These are phyloP conservation scores for Rhizopus microsporus DNA, from an alignment of 371 early-diverging fungal species.

Conservation along the genomic window DNA sequence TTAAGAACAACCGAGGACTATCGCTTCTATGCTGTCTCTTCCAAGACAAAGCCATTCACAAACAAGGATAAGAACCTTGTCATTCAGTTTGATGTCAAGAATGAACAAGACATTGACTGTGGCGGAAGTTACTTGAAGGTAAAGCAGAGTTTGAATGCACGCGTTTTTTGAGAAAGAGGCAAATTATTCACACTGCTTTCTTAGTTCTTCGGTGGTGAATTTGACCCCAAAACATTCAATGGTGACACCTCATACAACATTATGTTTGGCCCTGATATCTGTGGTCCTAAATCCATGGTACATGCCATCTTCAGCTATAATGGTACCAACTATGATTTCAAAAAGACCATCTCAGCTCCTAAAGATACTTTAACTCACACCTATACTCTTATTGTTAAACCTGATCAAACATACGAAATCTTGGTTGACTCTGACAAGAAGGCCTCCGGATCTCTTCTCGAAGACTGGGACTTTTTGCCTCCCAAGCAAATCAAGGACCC, in stretches of 20 bases:
- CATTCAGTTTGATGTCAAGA: conserved; percentile 95
- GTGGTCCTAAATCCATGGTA: conserved; percentile 89
- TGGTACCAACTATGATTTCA: conserved; percentile 84
- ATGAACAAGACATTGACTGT: conserved; percentile 92
- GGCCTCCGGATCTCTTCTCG: conserved; percentile 74
- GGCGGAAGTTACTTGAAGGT: conserved; percentile 98
- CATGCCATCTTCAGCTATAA: conserved; percentile 95
- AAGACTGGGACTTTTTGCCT: conserved; percentile 86
- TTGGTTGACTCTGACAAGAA: conserved; percentile 76
- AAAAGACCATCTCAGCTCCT: conserved; percentile 67
- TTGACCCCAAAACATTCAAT: conserved; percentile 74
- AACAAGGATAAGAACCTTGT: conserved; percentile 83
- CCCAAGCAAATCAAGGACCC: conserved; percentile 95
- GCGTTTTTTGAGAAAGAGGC: neutral
- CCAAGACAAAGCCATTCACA: conserved; percentile 72
- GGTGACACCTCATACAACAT: conserved; percentile 94
- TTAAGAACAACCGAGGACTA: conserved; percentile 84
- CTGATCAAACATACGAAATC: conserved; percentile 88
- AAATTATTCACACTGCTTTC: neutral
- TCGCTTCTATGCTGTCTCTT: conserved; percentile 84
- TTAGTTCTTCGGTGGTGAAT: conserved; percentile 55
- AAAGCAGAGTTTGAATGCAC: neutral
- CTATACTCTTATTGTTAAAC: conserved; percentile 89
- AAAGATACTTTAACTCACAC: conserved; percentile 79
- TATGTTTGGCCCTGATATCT: conserved; percentile 96